phyloP scores from a whole-genome alignment of 768 basidiomycete genomes.

The Serendipita indica region DNA sequence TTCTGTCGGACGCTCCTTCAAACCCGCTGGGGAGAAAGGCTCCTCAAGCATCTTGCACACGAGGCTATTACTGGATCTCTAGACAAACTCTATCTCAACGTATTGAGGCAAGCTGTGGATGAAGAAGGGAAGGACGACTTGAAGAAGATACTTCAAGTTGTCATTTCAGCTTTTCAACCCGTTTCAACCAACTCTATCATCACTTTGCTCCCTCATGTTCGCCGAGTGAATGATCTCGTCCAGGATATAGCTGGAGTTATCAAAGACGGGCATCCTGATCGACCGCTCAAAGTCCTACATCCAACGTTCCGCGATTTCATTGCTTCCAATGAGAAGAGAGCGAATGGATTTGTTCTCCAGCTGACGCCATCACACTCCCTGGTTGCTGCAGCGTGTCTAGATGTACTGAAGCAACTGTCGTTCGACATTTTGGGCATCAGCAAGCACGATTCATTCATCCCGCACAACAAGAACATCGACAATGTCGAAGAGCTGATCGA shows the following conservation, averaged over 20 bases:
- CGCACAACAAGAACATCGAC: background rate
- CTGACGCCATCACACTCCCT: background rate
- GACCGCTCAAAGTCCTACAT: constrained; percentile 3
- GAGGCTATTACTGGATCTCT: background rate
- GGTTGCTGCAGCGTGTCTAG: background rate
- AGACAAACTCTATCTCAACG: constrained; percentile 1
- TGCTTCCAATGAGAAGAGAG: background rate
- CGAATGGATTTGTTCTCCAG: background rate
- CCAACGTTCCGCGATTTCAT: constrained; percentile 7
- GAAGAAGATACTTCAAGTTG: background rate
- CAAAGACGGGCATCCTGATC: constrained; percentile 3
- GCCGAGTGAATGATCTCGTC: background rate
- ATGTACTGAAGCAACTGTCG: background rate
- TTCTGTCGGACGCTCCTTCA: background rate
- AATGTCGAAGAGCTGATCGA: background rate
- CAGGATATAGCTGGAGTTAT: background rate
- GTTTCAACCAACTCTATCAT: background rate
- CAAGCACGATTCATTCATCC: background rate
- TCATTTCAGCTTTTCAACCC: constrained; percentile 1
- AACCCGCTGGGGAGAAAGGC: background rate
- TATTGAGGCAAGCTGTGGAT: background rate
- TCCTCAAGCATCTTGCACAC: background rate
- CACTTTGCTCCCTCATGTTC: background rate
- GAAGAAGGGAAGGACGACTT: background rate
- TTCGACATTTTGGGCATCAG: background rate